Conservation (phyloP, 2,329 filamentous ascomycete genomes). For the Talaromyces verruculosus region DNA sequence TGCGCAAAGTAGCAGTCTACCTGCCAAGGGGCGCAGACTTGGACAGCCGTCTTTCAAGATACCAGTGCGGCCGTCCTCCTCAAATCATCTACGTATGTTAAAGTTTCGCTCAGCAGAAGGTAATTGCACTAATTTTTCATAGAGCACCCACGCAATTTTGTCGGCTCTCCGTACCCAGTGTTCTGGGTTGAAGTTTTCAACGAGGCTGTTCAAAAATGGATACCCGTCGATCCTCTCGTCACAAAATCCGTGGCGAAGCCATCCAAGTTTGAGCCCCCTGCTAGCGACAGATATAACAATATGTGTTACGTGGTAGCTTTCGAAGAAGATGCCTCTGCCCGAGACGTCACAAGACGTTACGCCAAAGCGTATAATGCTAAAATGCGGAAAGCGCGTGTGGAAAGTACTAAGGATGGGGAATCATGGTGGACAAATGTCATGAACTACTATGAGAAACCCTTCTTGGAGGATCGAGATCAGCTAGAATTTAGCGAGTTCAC, state of each 20-base stretch:
- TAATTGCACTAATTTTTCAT: conserved; percentile 21
- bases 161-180: conserved; percentile 68
- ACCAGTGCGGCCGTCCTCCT: conserved; percentile 22
- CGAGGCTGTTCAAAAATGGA: conserved; percentile 83
- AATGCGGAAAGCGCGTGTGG: conserved; percentile 77
- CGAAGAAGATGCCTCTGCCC: conserved; percentile 72
- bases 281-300: conserved; percentile 71
- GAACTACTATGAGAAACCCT: conserved; percentile 42
- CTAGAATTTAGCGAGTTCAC: conserved; percentile 77
- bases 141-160: conserved; percentile 17
- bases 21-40: conserved; percentile 33
- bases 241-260: conserved; percentile 77
- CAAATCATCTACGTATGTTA: conserved; percentile 27
- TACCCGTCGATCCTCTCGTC: conserved; percentile 80
- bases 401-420: conserved; percentile 59
- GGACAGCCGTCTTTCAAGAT: conserved; percentile 39
- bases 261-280: conserved; percentile 75
- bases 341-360: conserved; percentile 86
- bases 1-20: conserved; percentile 19
- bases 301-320: conserved; percentile 85
- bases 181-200: conserved; percentile 97
- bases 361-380: conserved; percentile 87
- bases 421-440: conserved; percentile 57
- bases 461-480: conserved; percentile 68
- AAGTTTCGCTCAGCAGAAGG: background rate